Evolutionary conservation across 345 rosid genomes (phyloP), one percentile per base, ranked within the genome.

Genomic region (Camelina laxa): DNA sequence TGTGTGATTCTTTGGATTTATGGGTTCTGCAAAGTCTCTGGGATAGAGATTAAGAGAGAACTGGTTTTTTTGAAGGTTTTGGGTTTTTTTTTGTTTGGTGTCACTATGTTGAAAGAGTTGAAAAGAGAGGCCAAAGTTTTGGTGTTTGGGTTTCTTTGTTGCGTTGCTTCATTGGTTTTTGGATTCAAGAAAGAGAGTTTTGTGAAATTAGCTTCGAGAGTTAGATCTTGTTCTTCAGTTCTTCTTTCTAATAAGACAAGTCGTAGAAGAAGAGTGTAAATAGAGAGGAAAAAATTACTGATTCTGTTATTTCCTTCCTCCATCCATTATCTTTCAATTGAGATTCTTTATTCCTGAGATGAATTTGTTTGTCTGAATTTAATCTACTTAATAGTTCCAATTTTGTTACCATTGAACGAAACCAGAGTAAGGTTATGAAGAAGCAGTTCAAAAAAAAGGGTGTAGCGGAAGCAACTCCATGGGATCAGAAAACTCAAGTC

Each of bases 241-340:
- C 70, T 48, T 49, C 70, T 57, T 65, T 19, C 45, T 76, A 54
- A 35, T 10, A 54, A 11, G 65, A 75, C 16, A 33, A 20, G 10
- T 61, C 69, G 69, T 68, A 54, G 35, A 76, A 54, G 35, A 76
- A 53, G 80, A 76, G 64, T 54, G 9, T 42, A 69, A 39, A 15
- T 3, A 27, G 20, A 17, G 6, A 15, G 6, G 2, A 24, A 38
- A 21, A 63, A 42, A 13, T 9, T 38, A n/a, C 16, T 15, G 62
- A 5, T 51, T 31, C 7, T 64, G 10, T 31, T 19, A 48, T 44
- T 73, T 65, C 33, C 65, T 73, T 14, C 30, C 30, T 27, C 30
- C 50, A n/a, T 27, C 30, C 50, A n/a, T 57, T 56, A 9, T 21
- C 44, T 36, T 22, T 35, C 48, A 38, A 12, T 12, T 39, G 49